phyloP scores from a whole-genome alignment of 306 rosid species.

The Inga laurina region DNA sequence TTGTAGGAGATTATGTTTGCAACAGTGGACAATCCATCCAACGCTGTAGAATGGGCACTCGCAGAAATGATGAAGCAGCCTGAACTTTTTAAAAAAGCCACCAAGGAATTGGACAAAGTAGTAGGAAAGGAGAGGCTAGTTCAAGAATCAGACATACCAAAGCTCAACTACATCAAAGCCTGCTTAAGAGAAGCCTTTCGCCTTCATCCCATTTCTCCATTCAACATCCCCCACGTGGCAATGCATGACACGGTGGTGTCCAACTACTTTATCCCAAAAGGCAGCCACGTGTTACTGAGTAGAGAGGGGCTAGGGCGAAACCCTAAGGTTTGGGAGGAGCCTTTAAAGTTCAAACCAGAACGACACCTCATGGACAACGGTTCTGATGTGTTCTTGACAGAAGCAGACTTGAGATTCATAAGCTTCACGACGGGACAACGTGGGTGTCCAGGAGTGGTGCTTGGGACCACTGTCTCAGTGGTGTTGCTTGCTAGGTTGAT shows the following conservation, averaged over 20 bases:
- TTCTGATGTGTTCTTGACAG: conserved; percentile 12
- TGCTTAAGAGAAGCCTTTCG: conserved; percentile 50
- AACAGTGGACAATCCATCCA: conserved; percentile 45
- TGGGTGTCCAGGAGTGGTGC: conserved; percentile 37
- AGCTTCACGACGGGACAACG: conserved; percentile 47
- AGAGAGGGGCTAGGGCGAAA: conserved; percentile 41
- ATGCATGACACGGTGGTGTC: conserved; percentile 26
- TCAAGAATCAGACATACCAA: conserved; percentile 46
- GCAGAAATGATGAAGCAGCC: conserved; percentile 51
- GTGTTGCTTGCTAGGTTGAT: conserved; percentile 44
- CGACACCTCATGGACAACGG: conserved; percentile 25
- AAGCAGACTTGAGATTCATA: conserved; percentile 32
- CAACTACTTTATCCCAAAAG: conserved; percentile 48
- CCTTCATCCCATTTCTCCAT: conserved; percentile 47
- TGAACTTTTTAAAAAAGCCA: conserved; percentile 33
- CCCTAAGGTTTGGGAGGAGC: conserved; percentile 42
- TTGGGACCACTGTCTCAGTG: conserved; percentile 46
- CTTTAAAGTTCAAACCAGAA: conserved; percentile 37
- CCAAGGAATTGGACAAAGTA: conserved; percentile 37
- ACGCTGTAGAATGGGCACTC: conserved; percentile 46
- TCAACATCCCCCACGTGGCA: conserved; percentile 46
- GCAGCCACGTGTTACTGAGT: conserved; percentile 46
- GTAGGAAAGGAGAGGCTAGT: conserved; percentile 39
- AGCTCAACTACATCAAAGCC: conserved; percentile 46
- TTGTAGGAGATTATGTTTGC: conserved; percentile 45